Conservation (phyloP, 192 early-diverging fungal species). For the Diversispora eburnea region DNA sequence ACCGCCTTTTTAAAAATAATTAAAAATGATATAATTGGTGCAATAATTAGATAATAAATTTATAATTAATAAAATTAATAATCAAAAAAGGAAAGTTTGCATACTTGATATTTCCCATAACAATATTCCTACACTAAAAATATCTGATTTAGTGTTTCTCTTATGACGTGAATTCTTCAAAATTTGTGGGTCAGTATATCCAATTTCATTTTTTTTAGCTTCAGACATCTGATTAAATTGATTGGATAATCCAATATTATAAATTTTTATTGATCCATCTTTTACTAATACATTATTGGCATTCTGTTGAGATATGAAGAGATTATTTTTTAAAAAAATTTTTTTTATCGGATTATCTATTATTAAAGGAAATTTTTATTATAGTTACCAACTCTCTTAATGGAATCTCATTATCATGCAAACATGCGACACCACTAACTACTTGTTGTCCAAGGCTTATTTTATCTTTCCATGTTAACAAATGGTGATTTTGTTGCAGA, state of each 20-base stretch:
- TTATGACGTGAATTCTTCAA: background rate
- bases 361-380: background rate
- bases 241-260: conserved; percentile 3
- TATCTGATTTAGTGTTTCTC: background rate
- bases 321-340: background rate
- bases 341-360: background rate
- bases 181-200: conserved; percentile 3
- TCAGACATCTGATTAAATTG: background rate
- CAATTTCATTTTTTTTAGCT: background rate
- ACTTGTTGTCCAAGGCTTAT: conserved; percentile 6
- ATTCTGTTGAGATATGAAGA: background rate
- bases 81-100: too few relatives aligned
- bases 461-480: conserved; percentile 7
- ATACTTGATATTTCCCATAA: conserved; percentile 19
- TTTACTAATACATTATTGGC: conserved; percentile 7
- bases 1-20: background rate
- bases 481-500: background rate
- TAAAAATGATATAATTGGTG: too few relatives aligned
- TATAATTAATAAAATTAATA: too few relatives aligned
- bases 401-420: conserved; percentile 12
- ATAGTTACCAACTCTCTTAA: conserved; percentile 11
- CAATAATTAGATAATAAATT: too few relatives aligned
- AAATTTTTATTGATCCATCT: conserved; percentile 7
- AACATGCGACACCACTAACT: background rate
- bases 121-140: conserved; percentile 12